phyloP scores from a whole-genome alignment of 2,329 filamentous ascomycete genomes.

The Aspergillus sp. region DNA sequence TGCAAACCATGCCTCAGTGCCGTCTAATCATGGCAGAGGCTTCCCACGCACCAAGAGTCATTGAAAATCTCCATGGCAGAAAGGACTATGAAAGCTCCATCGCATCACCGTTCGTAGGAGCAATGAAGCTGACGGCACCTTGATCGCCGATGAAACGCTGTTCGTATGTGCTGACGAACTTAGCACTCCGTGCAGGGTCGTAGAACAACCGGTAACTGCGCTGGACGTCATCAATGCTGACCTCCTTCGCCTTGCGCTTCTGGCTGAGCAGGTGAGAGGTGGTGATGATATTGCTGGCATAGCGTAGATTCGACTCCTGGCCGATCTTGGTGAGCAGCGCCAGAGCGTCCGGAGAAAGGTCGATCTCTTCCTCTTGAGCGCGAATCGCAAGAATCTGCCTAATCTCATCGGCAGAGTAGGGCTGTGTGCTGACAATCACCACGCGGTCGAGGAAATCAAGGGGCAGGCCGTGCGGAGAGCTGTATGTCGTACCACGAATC shows the following conservation, averaged over 20 bases:
- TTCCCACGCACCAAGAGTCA: slow-evolving; percentile 1
- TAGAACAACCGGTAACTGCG: slow-evolving; percentile 93
- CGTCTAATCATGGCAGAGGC: background rate
- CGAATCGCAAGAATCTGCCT: slow-evolving; percentile 89
- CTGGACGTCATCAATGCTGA: slow-evolving; percentile 85
- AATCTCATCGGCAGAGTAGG: slow-evolving; percentile 82
- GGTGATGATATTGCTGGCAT: slow-evolving; percentile 97
- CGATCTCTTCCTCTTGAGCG: slow-evolving; percentile 93
- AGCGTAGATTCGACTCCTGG: slow-evolving; percentile 85
- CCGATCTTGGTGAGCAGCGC: slow-evolving; percentile 95
- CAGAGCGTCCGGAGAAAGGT: slow-evolving; percentile 84
- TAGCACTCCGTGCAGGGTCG: slow-evolving; percentile 82
- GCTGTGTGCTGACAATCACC: slow-evolving; percentile 91
- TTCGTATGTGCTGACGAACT: slow-evolving; percentile 87
- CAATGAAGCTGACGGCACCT: slow-evolving; percentile 73
- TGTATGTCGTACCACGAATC: slow-evolving; percentile 92
- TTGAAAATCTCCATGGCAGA: slow-evolving; percentile 15
- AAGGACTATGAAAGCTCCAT: slow-evolving; percentile 65
- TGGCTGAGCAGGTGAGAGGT: slow-evolving; percentile 84
- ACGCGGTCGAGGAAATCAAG: slow-evolving; percentile 95
- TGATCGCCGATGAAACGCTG: slow-evolving; percentile 89
- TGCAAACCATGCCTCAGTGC: background rate
- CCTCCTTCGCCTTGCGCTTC: slow-evolving; percentile 82
- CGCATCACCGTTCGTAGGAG: slow-evolving; percentile 58
- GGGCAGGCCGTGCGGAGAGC: slow-evolving; percentile 87